phyloP scores from a whole-genome alignment of 345 rosid species.

The Arabis alpina region DNA sequence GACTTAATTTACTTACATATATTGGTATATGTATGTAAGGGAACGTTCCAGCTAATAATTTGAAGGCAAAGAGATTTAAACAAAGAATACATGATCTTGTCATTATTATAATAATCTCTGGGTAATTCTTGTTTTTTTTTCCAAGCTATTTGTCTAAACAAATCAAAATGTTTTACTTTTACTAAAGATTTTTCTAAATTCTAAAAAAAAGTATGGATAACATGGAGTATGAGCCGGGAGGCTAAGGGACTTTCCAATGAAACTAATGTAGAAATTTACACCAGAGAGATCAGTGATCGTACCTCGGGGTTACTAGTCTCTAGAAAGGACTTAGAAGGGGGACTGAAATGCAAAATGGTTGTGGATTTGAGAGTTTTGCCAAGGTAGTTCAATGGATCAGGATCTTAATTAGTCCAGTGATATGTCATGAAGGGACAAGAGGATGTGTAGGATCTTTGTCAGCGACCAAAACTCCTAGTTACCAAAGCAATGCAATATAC shows the following conservation, averaged over 20 bases:
- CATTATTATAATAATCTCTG: not conserved
- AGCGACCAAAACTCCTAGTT: slow-evolving; percentile 46
- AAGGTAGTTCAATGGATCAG: too few species aligned
- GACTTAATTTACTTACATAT: slow-evolving; percentile 33
- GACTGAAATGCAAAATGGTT: too few species aligned
- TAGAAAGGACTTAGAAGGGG: not conserved
- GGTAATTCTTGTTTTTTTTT: not conserved
- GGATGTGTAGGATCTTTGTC: too few species aligned
- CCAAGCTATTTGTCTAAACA: not conserved
- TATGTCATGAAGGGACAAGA: too few species aligned
- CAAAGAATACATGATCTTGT: not conserved
- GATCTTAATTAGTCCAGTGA: too few species aligned
- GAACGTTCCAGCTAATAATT: slow-evolving; percentile 5
- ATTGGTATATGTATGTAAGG: slow-evolving; percentile 19
- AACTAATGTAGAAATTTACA: slow-evolving; percentile 55
- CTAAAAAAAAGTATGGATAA: slow-evolving; percentile 40
- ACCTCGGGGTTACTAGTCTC: slow-evolving; percentile 61
- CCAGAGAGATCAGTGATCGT: slow-evolving; percentile 49
- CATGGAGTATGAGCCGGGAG: slow-evolving; percentile 50
- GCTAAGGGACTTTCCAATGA: slow-evolving; percentile 69
- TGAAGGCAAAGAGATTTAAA: slow-evolving; percentile 6
- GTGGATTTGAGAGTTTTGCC: too few species aligned
- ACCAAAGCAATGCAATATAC: slow-evolving; percentile 43
- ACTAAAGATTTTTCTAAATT: not conserved
- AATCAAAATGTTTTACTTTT: not conserved